Evolutionary conservation across 805 yeast genomes (phyloP).

Genomic region (Candida adriatica): DNA sequence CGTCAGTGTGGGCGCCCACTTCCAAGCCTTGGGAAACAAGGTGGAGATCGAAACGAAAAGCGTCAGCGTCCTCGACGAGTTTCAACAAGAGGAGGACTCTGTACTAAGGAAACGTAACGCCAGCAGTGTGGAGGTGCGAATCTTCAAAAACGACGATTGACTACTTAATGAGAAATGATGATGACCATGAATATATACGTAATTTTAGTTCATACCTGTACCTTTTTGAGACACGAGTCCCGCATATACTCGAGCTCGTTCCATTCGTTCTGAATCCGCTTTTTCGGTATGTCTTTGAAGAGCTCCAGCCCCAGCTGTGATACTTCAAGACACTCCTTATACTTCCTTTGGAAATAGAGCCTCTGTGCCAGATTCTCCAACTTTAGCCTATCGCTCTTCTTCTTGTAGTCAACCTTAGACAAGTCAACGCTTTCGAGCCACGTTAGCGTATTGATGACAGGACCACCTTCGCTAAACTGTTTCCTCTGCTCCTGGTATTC

Average conservation of each 20-base stretch:
- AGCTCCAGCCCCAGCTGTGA: conserved; percentile 32
- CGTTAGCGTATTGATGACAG: conserved; percentile 39
- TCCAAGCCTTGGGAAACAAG: conserved; percentile 41
- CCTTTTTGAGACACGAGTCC: conserved; percentile 29
- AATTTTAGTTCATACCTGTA: not conserved
- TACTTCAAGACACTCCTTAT: conserved; percentile 40
- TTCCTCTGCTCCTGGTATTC: conserved; percentile 46
- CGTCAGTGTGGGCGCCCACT: conserved; percentile 54
- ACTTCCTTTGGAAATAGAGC: conserved; percentile 50
- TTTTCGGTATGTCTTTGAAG: conserved; percentile 27
- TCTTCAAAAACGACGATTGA: conserved; percentile 20
- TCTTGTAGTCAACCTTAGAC: conserved; percentile 23
- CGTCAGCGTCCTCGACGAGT: conserved; percentile 68
- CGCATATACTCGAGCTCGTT: conserved; percentile 43
- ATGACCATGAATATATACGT: not conserved
- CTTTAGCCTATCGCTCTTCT: conserved; percentile 49
- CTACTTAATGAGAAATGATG: conserved; percentile 1
- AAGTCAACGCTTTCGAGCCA: conserved; percentile 35
- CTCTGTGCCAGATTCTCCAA: conserved; percentile 57
- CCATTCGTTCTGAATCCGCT: conserved; percentile 42
- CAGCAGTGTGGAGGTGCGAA: conserved; percentile 37
- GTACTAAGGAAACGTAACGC: conserved; percentile 29
- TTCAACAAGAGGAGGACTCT: conserved; percentile 28
- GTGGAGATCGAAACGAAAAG: conserved; percentile 62
- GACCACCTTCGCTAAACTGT: conserved; percentile 50